Evolutionary conservation across 805 yeast species (phyloP).

Genomic region (Metschnikowia santaceciliae): DNA sequence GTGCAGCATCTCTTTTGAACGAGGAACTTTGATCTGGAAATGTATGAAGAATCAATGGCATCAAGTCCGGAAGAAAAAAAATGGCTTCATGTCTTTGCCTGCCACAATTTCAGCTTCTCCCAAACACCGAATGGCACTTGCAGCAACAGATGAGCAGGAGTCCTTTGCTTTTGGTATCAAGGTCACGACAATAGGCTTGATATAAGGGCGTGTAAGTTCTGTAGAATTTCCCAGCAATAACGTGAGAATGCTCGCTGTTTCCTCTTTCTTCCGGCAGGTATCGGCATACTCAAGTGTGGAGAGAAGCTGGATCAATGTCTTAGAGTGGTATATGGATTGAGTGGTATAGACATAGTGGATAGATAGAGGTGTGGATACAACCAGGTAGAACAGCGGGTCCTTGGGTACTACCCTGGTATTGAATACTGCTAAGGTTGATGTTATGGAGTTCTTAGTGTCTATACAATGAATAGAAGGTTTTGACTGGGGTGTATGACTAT

Average conservation of each 20-base stretch:
- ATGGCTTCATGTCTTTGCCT: conserved; percentile 76
- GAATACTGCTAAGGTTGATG: no score
- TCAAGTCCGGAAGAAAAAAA: conserved; percentile 55
- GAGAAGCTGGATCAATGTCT: conserved; percentile 76
- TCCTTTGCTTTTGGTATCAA: conserved; percentile 73
- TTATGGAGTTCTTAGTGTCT: no score
- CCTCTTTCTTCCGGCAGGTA: conserved; percentile 73
- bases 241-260: conserved; percentile 72
- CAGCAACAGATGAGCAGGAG: conserved; percentile 72
- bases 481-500: no score
- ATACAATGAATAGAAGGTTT: no score
- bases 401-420: no score
- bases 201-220: conserved; percentile 84
- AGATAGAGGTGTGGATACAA: no score
- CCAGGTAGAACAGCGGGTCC: no score
- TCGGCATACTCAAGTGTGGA: conserved; percentile 83
- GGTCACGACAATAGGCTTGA: conserved; percentile 85
- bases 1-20: conserved; percentile 82
- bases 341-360: no score
- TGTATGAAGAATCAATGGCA: conserved; percentile 85
- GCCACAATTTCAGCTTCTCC: conserved; percentile 89
- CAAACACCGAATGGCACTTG: conserved; percentile 78
- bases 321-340: conserved; percentile 20
- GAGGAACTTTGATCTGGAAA: conserved; percentile 92
- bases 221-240: conserved; percentile 72